Conservation (phyloP, 441 rosid species). For the Hypseocharis bilobata region DNA sequence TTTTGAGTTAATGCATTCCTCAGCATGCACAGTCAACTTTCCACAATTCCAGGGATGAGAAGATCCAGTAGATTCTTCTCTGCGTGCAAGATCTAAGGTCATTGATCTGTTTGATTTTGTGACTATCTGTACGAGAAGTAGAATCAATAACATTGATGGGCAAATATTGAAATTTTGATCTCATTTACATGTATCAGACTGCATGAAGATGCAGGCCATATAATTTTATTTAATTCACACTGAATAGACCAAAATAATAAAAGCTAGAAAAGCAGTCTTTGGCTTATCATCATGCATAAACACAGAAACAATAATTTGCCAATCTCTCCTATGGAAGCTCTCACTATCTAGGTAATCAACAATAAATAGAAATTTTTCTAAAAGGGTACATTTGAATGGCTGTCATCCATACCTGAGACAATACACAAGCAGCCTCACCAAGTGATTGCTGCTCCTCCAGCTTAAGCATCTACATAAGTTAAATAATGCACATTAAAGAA, state of each 20-base stretch:
- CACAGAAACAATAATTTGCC: not conserved
- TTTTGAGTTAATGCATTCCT: constrained; percentile 69
- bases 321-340: not conserved
- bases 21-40: constrained; percentile 68
- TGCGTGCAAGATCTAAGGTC: constrained; percentile 48
- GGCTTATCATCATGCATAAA: not conserved
- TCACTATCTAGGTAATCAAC: not conserved
- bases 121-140: constrained; percentile 42
- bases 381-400: not conserved
- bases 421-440: constrained; percentile 67
- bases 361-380: not conserved
- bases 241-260: not conserved
- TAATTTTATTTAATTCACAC: not conserved
- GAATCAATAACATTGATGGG: constrained; percentile 16
- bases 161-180: not conserved
- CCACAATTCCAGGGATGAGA: constrained; percentile 34
- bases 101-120: constrained; percentile 50
- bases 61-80: constrained; percentile 39
- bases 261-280: not conserved
- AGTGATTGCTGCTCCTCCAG: constrained; percentile 86
- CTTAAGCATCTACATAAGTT: constrained; percentile 58
- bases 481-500: constrained; percentile 15
- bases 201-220: not conserved
- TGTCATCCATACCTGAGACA: constrained; percentile 57
- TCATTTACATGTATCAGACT: not conserved